These are phyloP conservation scores for Exophiala aquamarina DNA, from an alignment of 2,329 filamentous ascomycete species.

Conservation along the genomic window DNA sequence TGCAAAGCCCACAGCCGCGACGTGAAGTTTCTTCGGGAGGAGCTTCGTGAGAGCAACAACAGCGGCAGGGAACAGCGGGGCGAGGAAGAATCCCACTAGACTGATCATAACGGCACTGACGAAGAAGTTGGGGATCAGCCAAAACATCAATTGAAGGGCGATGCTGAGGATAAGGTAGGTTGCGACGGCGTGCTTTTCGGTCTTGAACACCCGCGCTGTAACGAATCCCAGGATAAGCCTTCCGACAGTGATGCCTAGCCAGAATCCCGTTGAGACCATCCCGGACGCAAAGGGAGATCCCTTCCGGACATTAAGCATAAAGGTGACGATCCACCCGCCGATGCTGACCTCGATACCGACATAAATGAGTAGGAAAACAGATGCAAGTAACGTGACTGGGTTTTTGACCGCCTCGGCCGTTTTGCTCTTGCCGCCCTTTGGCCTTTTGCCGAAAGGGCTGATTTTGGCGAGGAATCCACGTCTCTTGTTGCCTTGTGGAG, in stretches of 20 bases:
- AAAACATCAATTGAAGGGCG: constrained; percentile 69
- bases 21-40: constrained; percentile 23
- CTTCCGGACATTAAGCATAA: constrained; percentile 74
- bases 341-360: constrained; percentile 71
- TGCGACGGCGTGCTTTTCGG: constrained; percentile 62
- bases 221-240: constrained; percentile 70
- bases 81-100: constrained; percentile 73
- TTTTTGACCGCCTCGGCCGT: constrained; percentile 33
- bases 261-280: constrained; percentile 70
- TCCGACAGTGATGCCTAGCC: constrained; percentile 74
- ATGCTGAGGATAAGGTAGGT: constrained; percentile 63
- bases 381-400: constrained; percentile 66
- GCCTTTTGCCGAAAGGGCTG: constrained; percentile 65
- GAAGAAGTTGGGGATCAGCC: constrained; percentile 72
- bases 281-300: constrained; percentile 70
- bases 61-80: constrained; percentile 67
- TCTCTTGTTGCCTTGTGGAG: constrained; percentile 62
- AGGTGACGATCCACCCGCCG: constrained; percentile 75
- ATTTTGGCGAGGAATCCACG: constrained; percentile 48
- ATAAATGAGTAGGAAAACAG: constrained; percentile 74
- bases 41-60: constrained; percentile 24
- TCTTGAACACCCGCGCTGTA: constrained; percentile 66
- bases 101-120: constrained; percentile 69
- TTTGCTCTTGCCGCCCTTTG: constrained; percentile 62
- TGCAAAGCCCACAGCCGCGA: constrained; percentile 37